Percentiles rank a stretch among this genome's conserved stretches.
These are phyloP conservation scores for Sarocladium strictum DNA, from an alignment of 2,329 filamentous ascomycete genomes.

Conservation along the genomic window DNA sequence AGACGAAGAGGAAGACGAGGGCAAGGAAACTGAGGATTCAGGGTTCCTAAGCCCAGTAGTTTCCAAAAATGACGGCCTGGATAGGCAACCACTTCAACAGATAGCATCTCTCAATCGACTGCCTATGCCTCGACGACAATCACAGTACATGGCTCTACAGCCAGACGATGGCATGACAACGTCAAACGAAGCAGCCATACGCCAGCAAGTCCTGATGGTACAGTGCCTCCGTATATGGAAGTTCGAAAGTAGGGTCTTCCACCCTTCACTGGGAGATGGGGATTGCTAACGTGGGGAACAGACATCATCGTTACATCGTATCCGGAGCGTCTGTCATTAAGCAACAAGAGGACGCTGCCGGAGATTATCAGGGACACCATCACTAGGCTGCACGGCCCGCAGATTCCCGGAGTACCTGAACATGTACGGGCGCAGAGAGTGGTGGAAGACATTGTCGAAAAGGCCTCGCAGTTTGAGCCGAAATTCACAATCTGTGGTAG, in stretches of 20 bases:
- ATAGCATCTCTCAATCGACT: not conserved
- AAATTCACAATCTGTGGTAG: not conserved
- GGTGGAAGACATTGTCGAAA: slow-evolving; percentile 2
- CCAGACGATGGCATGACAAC: not conserved
- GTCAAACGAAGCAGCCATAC: not conserved
- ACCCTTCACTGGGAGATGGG: not conserved
- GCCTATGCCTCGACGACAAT: not conserved
- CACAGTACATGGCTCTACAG: not conserved
- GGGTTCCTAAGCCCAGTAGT: not conserved
- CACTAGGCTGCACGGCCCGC: not conserved
- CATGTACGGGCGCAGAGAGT: not conserved
- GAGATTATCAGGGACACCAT: not conserved
- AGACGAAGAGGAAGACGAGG: not conserved
- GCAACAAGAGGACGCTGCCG: not conserved
- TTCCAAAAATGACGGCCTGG: not conserved
- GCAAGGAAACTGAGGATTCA: not conserved
- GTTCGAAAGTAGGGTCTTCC: not conserved
- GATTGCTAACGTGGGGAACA: not conserved
- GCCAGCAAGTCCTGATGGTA: not conserved
- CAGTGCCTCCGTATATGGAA: slow-evolving; percentile 1
- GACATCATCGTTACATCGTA: slow-evolving; percentile 1
- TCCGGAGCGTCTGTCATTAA: slow-evolving; percentile 1
- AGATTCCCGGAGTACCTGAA: not conserved
- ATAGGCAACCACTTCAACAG: not conserved
- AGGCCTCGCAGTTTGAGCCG: slow-evolving; percentile 2